These are phyloP conservation scores for Terfezia boudieri DNA, from an alignment of 495 filamentous ascomycete species.

Conservation along the genomic window DNA sequence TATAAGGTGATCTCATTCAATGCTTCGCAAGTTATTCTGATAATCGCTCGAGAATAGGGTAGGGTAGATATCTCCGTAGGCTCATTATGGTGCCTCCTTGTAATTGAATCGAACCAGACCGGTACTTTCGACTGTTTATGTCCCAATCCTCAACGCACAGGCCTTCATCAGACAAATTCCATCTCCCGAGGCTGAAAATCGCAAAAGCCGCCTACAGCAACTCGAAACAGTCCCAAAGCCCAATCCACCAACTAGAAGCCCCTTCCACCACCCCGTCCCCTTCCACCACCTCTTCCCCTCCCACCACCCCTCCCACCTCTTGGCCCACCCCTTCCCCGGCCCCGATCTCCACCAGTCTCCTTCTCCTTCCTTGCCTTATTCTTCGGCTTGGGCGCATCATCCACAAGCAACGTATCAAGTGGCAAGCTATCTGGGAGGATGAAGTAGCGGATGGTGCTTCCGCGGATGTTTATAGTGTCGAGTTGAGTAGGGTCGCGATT, in stretches of 20 bases:
- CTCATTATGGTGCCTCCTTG: too few relatives aligned
- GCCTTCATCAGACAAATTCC: too few relatives aligned
- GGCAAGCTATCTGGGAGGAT: conserved; percentile 88
- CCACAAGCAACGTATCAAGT: conserved; percentile 79
- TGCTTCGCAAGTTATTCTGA: too few relatives aligned
- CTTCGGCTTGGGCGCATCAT: conserved; percentile 94
- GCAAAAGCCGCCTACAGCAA: conserved; percentile 1
- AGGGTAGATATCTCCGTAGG: too few relatives aligned
- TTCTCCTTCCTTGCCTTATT: conserved; percentile 94
- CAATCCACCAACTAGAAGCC: conserved; percentile 1
- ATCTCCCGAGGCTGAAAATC: too few relatives aligned
- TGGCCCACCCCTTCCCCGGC: conserved; percentile 37
- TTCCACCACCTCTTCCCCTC: conserved; percentile 24
- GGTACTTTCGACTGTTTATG: too few relatives aligned
- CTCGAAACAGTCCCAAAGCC: too few relatives aligned
- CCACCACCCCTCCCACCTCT: conserved; percentile 34
- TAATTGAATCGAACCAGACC: too few relatives aligned
- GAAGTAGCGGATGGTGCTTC: conserved; percentile 77
- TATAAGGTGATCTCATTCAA: too few relatives aligned
- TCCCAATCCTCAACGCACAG: too few relatives aligned
- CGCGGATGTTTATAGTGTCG: conserved; percentile 91
- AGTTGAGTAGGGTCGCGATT: conserved; percentile 66
- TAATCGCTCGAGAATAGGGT: too few relatives aligned
- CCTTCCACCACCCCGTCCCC: conserved; percentile 16
- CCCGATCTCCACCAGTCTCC: conserved; percentile 39